These are phyloP conservation scores for Boechera retrofracta DNA, from an alignment of 345 rosid species.

Conservation along the genomic window DNA sequence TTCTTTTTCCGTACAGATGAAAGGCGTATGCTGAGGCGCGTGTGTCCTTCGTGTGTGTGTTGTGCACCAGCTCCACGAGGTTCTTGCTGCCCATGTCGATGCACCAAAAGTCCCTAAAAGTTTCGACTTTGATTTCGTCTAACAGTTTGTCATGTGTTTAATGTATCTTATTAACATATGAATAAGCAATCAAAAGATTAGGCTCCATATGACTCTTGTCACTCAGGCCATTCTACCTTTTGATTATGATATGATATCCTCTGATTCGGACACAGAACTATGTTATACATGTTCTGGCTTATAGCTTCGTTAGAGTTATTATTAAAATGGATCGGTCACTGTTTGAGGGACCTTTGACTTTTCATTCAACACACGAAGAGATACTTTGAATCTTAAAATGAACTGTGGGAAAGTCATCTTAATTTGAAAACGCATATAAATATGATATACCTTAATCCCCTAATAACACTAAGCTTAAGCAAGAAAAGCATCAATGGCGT, in stretches of 20 bases:
- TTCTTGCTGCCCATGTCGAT: conserved; percentile 30
- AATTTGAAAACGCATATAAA: conserved; percentile 21
- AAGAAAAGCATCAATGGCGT: conserved; percentile 21
- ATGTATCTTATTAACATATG: neutral
- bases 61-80: conserved; percentile 24
- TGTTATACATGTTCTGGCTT: neutral
- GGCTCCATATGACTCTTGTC: neutral
- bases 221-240: neutral
- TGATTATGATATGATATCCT: neutral
- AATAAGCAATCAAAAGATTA: conserved; percentile 3
- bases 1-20: neutral
- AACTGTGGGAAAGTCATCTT: conserved; percentile 25
- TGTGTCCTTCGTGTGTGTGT: conserved; percentile 14
- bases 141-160: neutral
- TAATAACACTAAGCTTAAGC: conserved; percentile 8
- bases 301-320: neutral
- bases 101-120: neutral
- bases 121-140: neutral
- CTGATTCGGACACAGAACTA: neutral
- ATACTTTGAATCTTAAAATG: conserved; percentile 19
- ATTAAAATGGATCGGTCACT: neutral
- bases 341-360: conserved; percentile 9
- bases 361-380: conserved; percentile 1
- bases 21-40: neutral
- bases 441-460: neutral